Evolutionary conservation across 2,329 filamentous ascomycete species (phyloP).

Genomic region (Epichloe scottii): DNA sequence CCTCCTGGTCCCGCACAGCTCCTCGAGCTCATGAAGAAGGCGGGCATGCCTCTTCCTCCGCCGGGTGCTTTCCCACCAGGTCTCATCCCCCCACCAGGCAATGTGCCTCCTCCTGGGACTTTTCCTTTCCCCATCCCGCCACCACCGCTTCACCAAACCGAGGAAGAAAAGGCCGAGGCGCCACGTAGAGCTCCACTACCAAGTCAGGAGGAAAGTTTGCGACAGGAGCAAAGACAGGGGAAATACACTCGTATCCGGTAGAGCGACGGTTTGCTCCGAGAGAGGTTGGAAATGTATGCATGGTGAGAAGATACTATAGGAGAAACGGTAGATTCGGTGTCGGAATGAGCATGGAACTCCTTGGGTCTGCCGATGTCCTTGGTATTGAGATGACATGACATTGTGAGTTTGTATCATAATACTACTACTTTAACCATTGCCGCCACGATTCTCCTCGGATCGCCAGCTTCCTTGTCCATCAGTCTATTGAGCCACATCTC

Average conservation of each 20-base stretch:
- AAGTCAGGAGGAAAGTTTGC: slow-evolving; percentile 71
- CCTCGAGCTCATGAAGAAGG: slow-evolving; percentile 52
- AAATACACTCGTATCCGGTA: slow-evolving; percentile 38
- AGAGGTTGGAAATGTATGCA: too few relatives aligned
- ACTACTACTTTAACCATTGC: neutral
- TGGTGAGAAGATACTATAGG: too few relatives aligned
- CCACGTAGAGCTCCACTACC: slow-evolving; percentile 57
- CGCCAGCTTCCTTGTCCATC: neutral
- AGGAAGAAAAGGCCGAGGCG: slow-evolving; percentile 21
- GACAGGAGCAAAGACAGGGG: slow-evolving; percentile 59
- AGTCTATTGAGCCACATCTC: too few relatives aligned
- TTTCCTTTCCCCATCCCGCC: slow-evolving; percentile 24
- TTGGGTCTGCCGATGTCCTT: too few relatives aligned
- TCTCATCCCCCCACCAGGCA: slow-evolving; percentile 28
- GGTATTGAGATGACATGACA: too few relatives aligned
- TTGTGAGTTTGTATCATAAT: too few relatives aligned
- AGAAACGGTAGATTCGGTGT: too few relatives aligned
- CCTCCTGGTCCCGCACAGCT: slow-evolving; percentile 49
- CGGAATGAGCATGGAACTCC: too few relatives aligned
- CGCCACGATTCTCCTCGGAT: neutral
- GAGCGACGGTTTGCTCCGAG: neutral
- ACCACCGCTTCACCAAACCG: slow-evolving; percentile 24
- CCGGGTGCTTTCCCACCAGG: slow-evolving; percentile 33
- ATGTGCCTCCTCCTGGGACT: slow-evolving; percentile 21
- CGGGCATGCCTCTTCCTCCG: slow-evolving; percentile 48